Conservation (phyloP, 108 stramenopile genomes). For the Mayamaea pseudoterrestris region DNA sequence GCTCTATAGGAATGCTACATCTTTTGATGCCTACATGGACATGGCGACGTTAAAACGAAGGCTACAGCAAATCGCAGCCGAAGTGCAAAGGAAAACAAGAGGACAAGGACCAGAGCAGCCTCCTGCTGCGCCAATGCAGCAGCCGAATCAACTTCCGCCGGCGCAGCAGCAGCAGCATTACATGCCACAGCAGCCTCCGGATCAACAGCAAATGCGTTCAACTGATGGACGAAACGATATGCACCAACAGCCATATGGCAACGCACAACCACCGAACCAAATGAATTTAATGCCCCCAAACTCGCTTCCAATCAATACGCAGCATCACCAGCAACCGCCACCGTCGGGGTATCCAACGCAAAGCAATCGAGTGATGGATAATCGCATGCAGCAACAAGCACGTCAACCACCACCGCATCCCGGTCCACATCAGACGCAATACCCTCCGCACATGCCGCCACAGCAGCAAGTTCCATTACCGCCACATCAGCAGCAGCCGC, state of each 20-base stretch:
- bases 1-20: slow-evolving; percentile 79
- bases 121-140: too few species aligned
- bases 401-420: background rate
- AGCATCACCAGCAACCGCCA: too few species aligned
- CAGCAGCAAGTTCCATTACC: background rate
- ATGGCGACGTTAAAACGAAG: slow-evolving; percentile 76
- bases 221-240: background rate
- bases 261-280: background rate
- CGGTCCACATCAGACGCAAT: background rate
- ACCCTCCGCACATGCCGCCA: background rate
- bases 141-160: too few species aligned
- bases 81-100: slow-evolving; percentile 65
- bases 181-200: too few species aligned
- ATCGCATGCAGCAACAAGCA: background rate
- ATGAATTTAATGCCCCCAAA: background rate
- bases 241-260: slow-evolving; percentile 4
- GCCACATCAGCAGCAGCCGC: background rate
- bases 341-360: slow-evolving; percentile 1
- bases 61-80: slow-evolving; percentile 79
- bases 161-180: too few species aligned
- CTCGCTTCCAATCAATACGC: slow-evolving; percentile 10
- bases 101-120: background rate
- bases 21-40: slow-evolving; percentile 84
- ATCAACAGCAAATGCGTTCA: background rate
- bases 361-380: background rate